These are phyloP conservation scores for Spongispora temasekensis DNA, from an alignment of 1,284 basidiomycete species.

Conservation along the genomic window DNA sequence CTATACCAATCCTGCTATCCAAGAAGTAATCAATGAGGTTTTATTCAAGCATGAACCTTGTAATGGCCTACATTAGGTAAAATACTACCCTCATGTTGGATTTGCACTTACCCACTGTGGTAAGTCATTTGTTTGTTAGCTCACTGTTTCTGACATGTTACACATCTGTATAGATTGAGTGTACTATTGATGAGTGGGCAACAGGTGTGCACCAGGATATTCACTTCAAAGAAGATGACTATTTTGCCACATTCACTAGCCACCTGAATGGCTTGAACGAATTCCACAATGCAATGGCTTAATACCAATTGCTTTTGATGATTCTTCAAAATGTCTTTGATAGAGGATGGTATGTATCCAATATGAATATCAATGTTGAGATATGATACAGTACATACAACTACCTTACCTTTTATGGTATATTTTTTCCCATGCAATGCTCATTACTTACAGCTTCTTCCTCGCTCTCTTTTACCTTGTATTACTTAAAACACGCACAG, in stretches of 20 bases:
- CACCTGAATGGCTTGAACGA: not conserved
- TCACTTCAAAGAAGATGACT: not conserved
- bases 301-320: not conserved
- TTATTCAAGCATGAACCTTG: not conserved
- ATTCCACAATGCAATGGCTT: not conserved
- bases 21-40: not conserved
- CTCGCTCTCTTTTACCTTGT: no score
- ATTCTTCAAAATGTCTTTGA: no score
- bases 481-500: no score
- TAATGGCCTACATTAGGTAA: not conserved
- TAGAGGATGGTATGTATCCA: no score
- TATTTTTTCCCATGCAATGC: no score
- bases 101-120: not conserved
- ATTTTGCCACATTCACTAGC: not conserved
- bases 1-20: not conserved
- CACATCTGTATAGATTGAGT: not conserved
- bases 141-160: no score
- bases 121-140: not conserved
- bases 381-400: no score
- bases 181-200: not conserved
- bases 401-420: no score
- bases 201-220: not conserved
- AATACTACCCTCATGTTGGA: not conserved
- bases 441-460: no score
- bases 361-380: no score